phyloP scores from a whole-genome alignment of 139 green algal species.

The Micractinium conductrix region DNA sequence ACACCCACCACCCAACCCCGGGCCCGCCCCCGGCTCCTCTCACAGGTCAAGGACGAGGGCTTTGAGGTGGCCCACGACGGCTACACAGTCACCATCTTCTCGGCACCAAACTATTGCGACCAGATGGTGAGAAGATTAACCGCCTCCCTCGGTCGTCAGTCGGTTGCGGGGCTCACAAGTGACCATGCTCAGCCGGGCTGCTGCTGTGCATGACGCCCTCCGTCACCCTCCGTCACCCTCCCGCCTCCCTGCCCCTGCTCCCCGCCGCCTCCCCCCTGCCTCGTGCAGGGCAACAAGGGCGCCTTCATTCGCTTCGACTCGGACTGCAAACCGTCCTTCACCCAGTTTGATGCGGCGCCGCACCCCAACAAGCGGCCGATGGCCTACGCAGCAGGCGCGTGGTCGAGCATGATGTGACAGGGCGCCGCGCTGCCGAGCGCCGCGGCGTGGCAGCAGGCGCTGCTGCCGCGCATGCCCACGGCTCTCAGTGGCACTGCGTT shows the following conservation, averaged over 20 bases:
- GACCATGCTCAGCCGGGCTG: too few relatives aligned
- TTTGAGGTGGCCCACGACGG: conserved; percentile 95
- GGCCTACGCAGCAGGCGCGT: conserved; percentile 81
- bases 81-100: conserved; percentile 94
- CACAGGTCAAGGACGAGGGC: conserved; percentile 91
- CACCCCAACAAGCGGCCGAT: conserved; percentile 96
- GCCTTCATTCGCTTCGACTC: conserved; percentile 94
- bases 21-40: too few relatives aligned
- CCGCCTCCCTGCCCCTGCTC: neutral
- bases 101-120: conserved; percentile 97
- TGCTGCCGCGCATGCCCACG: neutral
- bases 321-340: conserved; percentile 96
- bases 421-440: neutral
- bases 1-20: too few relatives aligned
- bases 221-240: neutral
- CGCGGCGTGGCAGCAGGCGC: too few relatives aligned
- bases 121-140: conserved; percentile 58
- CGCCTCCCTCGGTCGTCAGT: too few relatives aligned
- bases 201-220: too few relatives aligned
- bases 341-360: conserved; percentile 82
- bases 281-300: conserved; percentile 84
- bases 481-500: too few relatives aligned
- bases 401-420: conserved; percentile 45
- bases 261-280: conserved; percentile 38
- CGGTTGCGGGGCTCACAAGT: too few relatives aligned